Conservation (phyloP, 2,329 filamentous ascomycete genomes). For the Elsinoe necatrix region DNA sequence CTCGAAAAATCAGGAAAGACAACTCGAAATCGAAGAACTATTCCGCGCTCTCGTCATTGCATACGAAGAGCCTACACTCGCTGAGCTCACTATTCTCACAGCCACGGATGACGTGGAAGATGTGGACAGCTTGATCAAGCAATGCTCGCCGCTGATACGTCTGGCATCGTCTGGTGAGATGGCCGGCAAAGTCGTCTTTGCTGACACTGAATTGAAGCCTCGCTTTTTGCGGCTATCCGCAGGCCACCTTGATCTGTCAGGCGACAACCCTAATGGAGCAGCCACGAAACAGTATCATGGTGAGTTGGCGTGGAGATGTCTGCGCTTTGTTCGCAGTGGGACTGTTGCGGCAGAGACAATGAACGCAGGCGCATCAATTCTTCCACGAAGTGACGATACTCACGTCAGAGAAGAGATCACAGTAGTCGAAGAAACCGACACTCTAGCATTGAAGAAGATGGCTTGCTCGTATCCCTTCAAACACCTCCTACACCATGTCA, state of each 20-base stretch:
- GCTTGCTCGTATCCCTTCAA: slow-evolving; percentile 7
- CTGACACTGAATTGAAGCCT: background rate
- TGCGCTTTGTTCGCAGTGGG: background rate
- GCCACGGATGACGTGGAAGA: slow-evolving; percentile 2
- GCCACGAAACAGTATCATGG: background rate
- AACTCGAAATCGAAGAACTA: slow-evolving; percentile 12
- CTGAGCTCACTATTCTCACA: slow-evolving; percentile 10
- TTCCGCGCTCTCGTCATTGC: slow-evolving; percentile 12
- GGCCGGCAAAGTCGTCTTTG: background rate
- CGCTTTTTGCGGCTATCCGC: background rate
- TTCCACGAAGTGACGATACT: too few relatives aligned
- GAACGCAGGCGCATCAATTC: background rate
- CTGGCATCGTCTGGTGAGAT: background rate
- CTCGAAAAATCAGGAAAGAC: background rate
- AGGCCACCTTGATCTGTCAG: background rate
- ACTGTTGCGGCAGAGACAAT: background rate
- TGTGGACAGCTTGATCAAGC: background rate
- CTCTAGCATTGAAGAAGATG: background rate
- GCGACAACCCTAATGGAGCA: background rate
- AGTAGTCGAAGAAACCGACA: background rate
- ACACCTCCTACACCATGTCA: slow-evolving; percentile 13
- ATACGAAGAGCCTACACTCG: slow-evolving; percentile 14
- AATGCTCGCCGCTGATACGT: slow-evolving; percentile 11
- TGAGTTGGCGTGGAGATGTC: background rate
- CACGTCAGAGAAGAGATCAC: background rate